Evolutionary conservation across 441 rosid species (phyloP).

Genomic region (Viola pubescens): DNA sequence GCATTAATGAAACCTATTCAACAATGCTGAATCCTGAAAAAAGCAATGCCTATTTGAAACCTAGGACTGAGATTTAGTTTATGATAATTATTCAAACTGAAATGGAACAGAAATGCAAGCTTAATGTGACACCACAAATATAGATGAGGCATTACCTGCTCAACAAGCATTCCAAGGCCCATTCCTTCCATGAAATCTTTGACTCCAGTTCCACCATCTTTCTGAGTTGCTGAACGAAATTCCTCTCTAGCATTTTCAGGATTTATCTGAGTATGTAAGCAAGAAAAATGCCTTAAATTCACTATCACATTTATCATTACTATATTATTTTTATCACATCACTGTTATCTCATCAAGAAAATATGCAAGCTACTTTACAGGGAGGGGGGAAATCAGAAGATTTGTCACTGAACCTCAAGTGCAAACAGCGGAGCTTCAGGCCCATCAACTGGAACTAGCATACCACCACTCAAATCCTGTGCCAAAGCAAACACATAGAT

Average conservation of each 20-base stretch:
- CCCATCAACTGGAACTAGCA: constrained; percentile 77
- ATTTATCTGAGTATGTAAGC: constrained; percentile 50
- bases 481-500: constrained; percentile 5
- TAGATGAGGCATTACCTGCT: constrained; percentile 47
- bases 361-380: constrained; percentile 6
- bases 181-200: constrained; percentile 92
- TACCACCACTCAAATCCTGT: constrained; percentile 82
- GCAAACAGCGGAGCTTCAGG: constrained; percentile 79
- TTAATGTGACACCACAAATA: background rate
- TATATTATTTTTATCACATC: no score
- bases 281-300: background rate
- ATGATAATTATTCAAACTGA: background rate
- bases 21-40: background rate
- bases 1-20: background rate
- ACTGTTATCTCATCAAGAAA: constrained; percentile 11
- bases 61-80: background rate
- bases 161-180: constrained; percentile 94
- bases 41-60: background rate
- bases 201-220: constrained; percentile 63
- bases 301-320: background rate
- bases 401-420: constrained; percentile 52
- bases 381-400: constrained; percentile 3
- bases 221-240: constrained; percentile 60
- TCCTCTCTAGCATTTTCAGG: constrained; percentile 92
- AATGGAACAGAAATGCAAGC: background rate